phyloP scores from a whole-genome alignment of 176 grass and related monocot species.

The Tuctoria greenei region DNA sequence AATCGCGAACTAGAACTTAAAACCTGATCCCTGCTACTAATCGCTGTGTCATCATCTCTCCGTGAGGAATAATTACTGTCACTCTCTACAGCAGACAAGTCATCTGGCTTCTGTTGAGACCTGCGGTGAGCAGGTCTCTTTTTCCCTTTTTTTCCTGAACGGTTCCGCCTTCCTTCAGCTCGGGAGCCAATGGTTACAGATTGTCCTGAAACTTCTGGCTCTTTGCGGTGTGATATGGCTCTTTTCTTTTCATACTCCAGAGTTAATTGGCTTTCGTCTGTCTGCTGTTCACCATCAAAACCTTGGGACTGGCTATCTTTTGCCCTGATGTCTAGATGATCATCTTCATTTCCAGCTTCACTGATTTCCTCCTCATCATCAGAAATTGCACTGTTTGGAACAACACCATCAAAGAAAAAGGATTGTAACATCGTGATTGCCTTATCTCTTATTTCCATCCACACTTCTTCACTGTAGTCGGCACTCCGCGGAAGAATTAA shows the following conservation, averaged over 20 bases:
- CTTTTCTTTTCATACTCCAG: constrained; percentile 66
- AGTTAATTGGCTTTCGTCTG: constrained; percentile 70
- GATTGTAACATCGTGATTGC: constrained; percentile 85
- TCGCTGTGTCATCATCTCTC: constrained; percentile 71
- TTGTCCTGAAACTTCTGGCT: constrained; percentile 46
- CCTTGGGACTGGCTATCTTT: constrained; percentile 50
- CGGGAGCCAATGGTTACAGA: constrained; percentile 52
- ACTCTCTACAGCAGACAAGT: constrained; percentile 69
- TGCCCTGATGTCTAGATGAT: constrained; percentile 48
- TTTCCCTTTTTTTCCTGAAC: constrained; percentile 96
- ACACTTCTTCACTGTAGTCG: constrained; percentile 98
- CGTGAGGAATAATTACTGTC: constrained; percentile 55
- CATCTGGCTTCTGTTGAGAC: constrained; percentile 75
- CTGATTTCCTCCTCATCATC: constrained; percentile 84
- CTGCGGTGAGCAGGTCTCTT: constrained; percentile 77
- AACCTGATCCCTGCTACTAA: constrained; percentile 75
- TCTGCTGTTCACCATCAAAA: constrained; percentile 50
- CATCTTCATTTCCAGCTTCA: constrained; percentile 72
- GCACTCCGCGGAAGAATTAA: constrained; percentile 92
- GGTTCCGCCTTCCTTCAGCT: constrained; percentile 70
- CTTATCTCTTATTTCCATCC: constrained; percentile 98
- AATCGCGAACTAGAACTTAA: constrained; percentile 92
- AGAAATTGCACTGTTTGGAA: constrained; percentile 73
- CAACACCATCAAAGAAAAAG: constrained; percentile 88
- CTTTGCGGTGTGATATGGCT: constrained; percentile 55